Evolutionary conservation across 768 basidiomycete genomes (phyloP), one percentile per base, ranked within the genome.

Genomic region (Tricholoma bakamatsutake): DNA sequence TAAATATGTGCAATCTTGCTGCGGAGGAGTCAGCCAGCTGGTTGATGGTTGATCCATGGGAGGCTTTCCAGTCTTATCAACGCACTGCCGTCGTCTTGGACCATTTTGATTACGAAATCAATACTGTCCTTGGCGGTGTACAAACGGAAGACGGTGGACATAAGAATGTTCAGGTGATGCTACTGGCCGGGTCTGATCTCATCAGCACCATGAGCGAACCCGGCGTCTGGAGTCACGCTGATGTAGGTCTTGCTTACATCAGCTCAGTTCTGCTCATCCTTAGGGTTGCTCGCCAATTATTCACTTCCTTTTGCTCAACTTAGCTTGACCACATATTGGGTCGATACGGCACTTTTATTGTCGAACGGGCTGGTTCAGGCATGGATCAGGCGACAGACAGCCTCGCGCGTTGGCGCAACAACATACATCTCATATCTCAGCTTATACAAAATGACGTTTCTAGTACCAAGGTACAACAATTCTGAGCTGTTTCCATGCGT

Each of bases 41-140:
- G 93, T 78, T 99, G 45, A 98, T 97, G 94, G 89, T 98, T 43
- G 97, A 99, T 67, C 78, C 93, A 17, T 99, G 95, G 95, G 97
- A 99, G 71, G 93, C 95, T 12, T 88, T 91, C 69, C 95, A 93
- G 71, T 77, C 82, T 47, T 99, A 99, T 75, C 90, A 93, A 66
- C 88, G 94, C 59, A 99, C 97, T 1, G 97, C 97, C 37, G 84
- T 98, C 54, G 97, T 99, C 53, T 81, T 99, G 54, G 95, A 98
- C 69, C 97, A 99, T 67, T 95, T 98, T 67, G 90, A 98, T 67
- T 81, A 93, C 66, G 88, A 96, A 74, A 85, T 99, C 66, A 99
- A 99, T 72, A 84, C 81, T 5, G 77, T 85, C 37, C 74, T 87
- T 21, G 93, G 93, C 5, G 96, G 94, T 46, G 82, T 92, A 30